A percentile compares a stretch with the other conserved stretches of the same genome.
Evolutionary conservation across 1,284 basidiomycete species (phyloP).

Genomic region (Mycena citricolor): DNA sequence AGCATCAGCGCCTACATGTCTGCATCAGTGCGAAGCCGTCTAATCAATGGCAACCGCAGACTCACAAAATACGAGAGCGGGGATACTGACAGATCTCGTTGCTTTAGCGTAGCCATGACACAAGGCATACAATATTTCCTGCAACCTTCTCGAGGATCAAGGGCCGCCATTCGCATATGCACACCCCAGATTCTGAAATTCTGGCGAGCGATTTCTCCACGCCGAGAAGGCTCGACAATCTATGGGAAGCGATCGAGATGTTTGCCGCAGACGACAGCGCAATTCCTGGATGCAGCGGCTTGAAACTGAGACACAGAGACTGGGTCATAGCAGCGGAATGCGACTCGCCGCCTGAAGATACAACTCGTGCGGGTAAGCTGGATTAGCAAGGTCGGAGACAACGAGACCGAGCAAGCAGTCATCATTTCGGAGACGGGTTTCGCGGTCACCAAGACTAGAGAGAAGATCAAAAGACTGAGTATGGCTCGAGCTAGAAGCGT

Average conservation of each 20-base stretch:
- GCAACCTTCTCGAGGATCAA: constrained; percentile 6
- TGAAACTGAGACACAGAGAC: not conserved
- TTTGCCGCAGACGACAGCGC: constrained; percentile 19
- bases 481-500: not conserved
- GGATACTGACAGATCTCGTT: constrained; percentile 38
- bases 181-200: too few species aligned
- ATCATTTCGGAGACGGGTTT: not conserved
- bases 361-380: constrained; percentile 37
- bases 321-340: too few species aligned
- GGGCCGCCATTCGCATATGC: too few species aligned
- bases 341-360: constrained; percentile 35
- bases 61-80: constrained; percentile 31
- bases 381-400: constrained; percentile 28
- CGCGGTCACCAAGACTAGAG: not conserved
- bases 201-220: too few species aligned
- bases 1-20: constrained; percentile 24
- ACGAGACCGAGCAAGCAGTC: too few species aligned
- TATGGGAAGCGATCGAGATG: too few species aligned
- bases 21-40: too few species aligned
- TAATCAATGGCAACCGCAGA: not conserved
- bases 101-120: constrained; percentile 33
- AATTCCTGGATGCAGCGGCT: constrained; percentile 22
- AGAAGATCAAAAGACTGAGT: not conserved
- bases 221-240: too few species aligned
- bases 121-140: constrained; percentile 27